These are phyloP conservation scores for Blastobotrys illinoisensis DNA, from an alignment of 1,139 yeast species.

Conservation along the genomic window DNA sequence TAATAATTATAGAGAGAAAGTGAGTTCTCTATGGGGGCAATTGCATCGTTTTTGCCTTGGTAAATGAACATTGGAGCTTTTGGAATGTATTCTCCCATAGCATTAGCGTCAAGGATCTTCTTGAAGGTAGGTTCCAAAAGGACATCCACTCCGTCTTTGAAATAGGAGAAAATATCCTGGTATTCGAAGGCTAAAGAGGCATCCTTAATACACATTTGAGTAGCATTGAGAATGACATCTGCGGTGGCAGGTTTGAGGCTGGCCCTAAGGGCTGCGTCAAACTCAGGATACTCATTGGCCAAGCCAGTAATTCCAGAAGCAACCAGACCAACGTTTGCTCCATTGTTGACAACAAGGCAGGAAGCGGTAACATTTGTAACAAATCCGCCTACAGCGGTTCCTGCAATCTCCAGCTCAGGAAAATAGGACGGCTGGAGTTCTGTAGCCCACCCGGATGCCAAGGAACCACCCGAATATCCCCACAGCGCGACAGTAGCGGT, in stretches of 20 bases:
- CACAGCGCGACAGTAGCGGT: constrained; percentile 17
- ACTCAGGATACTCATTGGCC: constrained; percentile 26
- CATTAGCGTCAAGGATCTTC: constrained; percentile 15
- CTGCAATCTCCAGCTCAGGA: constrained; percentile 25
- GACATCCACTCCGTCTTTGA: constrained; percentile 15
- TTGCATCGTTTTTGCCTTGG: constrained; percentile 2
- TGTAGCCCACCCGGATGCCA: constrained; percentile 29
- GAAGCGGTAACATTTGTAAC: constrained; percentile 19
- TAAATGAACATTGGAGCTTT: constrained; percentile 8
- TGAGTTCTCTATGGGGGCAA: constrained; percentile 1
- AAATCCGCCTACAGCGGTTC: constrained; percentile 24
- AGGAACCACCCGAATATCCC: constrained; percentile 32
- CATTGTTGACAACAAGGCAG: constrained; percentile 7
- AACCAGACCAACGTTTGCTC: constrained; percentile 22
- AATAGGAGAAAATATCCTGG: constrained; percentile 19
- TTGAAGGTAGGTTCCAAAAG: constrained; percentile 11
- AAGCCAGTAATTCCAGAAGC: constrained; percentile 27
- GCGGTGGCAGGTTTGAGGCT: constrained; percentile 13
- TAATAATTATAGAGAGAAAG: background rate
- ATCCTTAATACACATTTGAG: constrained; percentile 13
- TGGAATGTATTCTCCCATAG: constrained; percentile 16
- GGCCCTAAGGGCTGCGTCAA: constrained; percentile 6
- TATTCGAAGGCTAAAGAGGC: constrained; percentile 14
- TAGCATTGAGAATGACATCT: constrained; percentile 12
- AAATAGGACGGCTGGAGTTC: constrained; percentile 25